Evolutionary conservation across 106 monocot genomes (phyloP).

Genomic region (Agapanthus africanus): DNA sequence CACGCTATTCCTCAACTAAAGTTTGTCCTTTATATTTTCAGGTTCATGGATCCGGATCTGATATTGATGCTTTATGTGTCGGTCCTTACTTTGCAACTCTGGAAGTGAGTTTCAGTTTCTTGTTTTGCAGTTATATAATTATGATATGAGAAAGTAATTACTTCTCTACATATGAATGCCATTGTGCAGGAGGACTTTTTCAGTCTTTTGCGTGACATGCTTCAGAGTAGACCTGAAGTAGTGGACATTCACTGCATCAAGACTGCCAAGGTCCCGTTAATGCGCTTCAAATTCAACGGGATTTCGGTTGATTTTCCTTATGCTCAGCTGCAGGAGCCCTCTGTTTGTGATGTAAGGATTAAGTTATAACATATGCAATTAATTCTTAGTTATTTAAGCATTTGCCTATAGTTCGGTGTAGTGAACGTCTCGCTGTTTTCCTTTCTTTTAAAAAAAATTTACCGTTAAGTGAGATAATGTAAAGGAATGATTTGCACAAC

Average conservation of each 20-base stretch:
- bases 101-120: constrained; percentile 23
- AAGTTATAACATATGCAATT: neutral
- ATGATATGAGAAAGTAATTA: neutral
- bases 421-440: neutral
- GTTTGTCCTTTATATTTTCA: neutral
- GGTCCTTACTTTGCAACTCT: constrained; percentile 29
- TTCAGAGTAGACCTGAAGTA: constrained; percentile 33
- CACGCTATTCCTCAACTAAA: neutral
- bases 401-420: neutral
- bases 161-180: constrained; percentile 19
- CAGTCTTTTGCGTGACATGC: constrained; percentile 21
- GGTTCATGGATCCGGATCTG: constrained; percentile 41
- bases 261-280: constrained; percentile 37
- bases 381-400: neutral
- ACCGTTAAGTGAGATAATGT: neutral
- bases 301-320: constrained; percentile 39
- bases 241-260: constrained; percentile 30
- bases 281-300: constrained; percentile 44
- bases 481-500: neutral
- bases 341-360: constrained; percentile 29
- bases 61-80: constrained; percentile 35
- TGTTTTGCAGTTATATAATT: neutral
- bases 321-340: constrained; percentile 19
- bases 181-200: constrained; percentile 41
- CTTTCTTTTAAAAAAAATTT: too few species aligned